Evolutionary conservation across 768 basidiomycete genomes (phyloP), one percentile per base, ranked within the genome.

Genomic region (Lactarius hengduanensis): DNA sequence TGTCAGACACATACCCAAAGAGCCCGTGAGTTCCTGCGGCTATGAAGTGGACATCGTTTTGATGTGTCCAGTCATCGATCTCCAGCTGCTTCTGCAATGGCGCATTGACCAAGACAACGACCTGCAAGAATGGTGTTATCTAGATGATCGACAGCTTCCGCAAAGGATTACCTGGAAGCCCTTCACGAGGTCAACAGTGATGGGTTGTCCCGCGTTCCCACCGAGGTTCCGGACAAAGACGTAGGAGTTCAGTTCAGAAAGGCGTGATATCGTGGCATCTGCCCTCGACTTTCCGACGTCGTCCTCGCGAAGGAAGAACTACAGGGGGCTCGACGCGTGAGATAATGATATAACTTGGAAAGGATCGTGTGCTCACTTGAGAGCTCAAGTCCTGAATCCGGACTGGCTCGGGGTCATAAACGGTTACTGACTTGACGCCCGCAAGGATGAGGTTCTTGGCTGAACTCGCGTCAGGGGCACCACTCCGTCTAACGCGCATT

Each of bases 391-490:
- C 97, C 69, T 90, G 87, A n/a, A 95, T 73, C 28, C 85, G 83
- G 13, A 95, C 92, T 13, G 86, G 90, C 71, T 94, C 90, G 10
- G 96, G 96, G 77, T 99, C 97, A 74, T 86, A 98, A 63, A 98
- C 83, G 6, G 96, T 96, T 36, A 98, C 96, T 7, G 93, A 94
- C 79, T 97, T 98, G 59, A 99, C 97, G 64, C 97, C 97, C 58
- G 97, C 97, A 62, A 99, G 83, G 63, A 86, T 89, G 63, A 98
- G 82, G 75, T 99, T 94, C 82, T 99, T 99, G 68, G 97, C 96
- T 94, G 71, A 7, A 70, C 43, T 26, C 59, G 20, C 70, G 66
- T 38, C 63, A 50, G 34, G 30, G 10, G 36, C 60, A 36, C 40
- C 26, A 45, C 40, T 73, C 22, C 38, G 59, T 47, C 55, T 26